Conservation (phyloP, 768 basidiomycete genomes). For the Psilocybe subaeruginosa region DNA sequence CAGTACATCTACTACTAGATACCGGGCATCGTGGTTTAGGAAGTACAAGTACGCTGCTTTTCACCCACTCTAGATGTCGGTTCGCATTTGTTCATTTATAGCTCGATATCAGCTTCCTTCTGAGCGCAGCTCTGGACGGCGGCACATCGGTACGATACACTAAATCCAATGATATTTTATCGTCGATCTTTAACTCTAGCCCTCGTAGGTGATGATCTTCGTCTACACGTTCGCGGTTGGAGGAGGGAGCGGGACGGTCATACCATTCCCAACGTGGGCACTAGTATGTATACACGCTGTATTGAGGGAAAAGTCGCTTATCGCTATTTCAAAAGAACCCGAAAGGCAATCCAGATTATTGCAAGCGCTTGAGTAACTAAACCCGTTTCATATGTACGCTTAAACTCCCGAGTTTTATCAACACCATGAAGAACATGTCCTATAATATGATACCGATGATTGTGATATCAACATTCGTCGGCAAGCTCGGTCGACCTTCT, state of each 20-base stretch:
- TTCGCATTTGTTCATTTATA: not conserved
- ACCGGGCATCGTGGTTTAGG: conserved; percentile 45
- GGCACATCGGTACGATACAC: conserved; percentile 40
- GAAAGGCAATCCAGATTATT: conserved; percentile 35
- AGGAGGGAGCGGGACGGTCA: conserved; percentile 43
- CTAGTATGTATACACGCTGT: conserved; percentile 29
- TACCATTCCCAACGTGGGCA: conserved; percentile 40
- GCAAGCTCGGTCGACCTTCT: too few relatives aligned
- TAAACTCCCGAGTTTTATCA: too few relatives aligned
- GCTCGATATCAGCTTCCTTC: conserved; percentile 32
- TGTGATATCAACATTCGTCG: too few relatives aligned
- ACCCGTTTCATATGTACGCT: not conserved
- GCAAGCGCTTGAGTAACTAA: conserved; percentile 24
- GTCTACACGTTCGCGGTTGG: conserved; percentile 48
- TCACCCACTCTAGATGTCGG: too few relatives aligned
- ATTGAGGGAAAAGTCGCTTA: too few relatives aligned
- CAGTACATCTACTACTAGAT: conserved; percentile 17
- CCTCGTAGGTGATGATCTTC: conserved; percentile 40
- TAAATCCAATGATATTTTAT: not conserved
- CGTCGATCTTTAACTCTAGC: not conserved
- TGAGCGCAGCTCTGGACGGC: conserved; percentile 53
- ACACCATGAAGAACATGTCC: too few relatives aligned
- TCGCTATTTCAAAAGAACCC: conserved; percentile 23
- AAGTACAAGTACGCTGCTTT: conserved; percentile 39
- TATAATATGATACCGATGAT: too few relatives aligned